These are phyloP conservation scores for Schizosaccharomyces osmophilus DNA, from an alignment of 805 yeast species.

Conservation along the genomic window DNA sequence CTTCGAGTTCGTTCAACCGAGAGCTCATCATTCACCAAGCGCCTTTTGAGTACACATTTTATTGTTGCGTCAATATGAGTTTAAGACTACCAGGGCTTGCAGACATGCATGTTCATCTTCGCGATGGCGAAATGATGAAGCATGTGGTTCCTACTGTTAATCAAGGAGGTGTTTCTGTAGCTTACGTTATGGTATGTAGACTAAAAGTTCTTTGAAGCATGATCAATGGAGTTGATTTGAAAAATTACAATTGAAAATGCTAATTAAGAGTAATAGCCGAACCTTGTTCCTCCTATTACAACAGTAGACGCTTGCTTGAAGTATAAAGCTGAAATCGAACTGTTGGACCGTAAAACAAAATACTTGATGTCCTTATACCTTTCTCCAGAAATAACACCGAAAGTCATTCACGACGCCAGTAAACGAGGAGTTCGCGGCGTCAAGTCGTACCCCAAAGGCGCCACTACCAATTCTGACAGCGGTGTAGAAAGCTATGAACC, in stretches of 20 bases:
- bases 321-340: constrained; percentile 40
- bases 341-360: constrained; percentile 55
- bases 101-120: constrained; percentile 87
- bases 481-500: constrained; percentile 81
- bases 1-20: not conserved
- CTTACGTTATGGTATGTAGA: constrained; percentile 46
- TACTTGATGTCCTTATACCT: constrained; percentile 81
- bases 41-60: not conserved
- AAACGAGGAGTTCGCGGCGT: constrained; percentile 48
- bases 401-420: constrained; percentile 59
- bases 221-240: not conserved
- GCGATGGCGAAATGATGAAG: constrained; percentile 86
- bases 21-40: not conserved
- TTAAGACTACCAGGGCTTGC: constrained; percentile 16
- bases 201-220: not conserved
- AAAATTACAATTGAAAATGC: too few relatives aligned
- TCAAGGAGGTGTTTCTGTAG: constrained; percentile 76
- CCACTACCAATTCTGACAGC: constrained; percentile 77
- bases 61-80: not conserved
- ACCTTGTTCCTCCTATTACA: constrained; percentile 75
- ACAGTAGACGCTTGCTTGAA: constrained; percentile 44
- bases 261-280: constrained; percentile 24
- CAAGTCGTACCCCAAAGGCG: constrained; percentile 97
- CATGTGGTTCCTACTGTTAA: constrained; percentile 72
- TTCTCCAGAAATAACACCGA: constrained; percentile 60